Base-by-base conservation (phyloP, 1,139 yeast species). In the Sugiyamaella grinbergsii region DNA sequence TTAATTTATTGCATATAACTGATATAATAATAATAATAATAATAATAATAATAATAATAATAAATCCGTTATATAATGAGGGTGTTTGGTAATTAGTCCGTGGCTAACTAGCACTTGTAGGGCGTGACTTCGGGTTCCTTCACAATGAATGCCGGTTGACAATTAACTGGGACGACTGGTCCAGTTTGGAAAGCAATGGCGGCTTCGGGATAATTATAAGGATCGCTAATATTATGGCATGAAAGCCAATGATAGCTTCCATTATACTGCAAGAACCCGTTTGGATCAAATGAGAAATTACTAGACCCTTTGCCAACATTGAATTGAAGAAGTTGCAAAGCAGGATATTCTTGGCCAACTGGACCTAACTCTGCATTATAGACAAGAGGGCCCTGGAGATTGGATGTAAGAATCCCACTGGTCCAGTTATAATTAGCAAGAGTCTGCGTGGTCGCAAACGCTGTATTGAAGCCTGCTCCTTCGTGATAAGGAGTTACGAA, bases 191-290 rank as follows among this genome's bases (percentile, higher is more conserved):
- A 37, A 7, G 37, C 48, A 38, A 54, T 43, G 11, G 45, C 40
- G 3, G 55, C 45, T 6, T 26, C 37, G 13, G 34, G 45, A 28
- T 54, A 54, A 37, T 52, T 37, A 42, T 54, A 50, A 4, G 54
- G 51, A 38, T 54, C 55, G 16, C 42, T 45, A 28, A 46, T 45
- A 18, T 49, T 31, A 11, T 38, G 11, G 28, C 56, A 53, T 1
- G 53, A 48, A 26, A 24, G 46, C 50, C 50, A 53, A 16, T 37
- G 24, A 20, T 45, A 34, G 22, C 36, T 32, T 15, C 36, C 23
- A 10, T 42, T 29, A 23, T 32, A 42, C 20, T 22, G 31, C 6
- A 42, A 24, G 40, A 26, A 34, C 13, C 29, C 29, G 18, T 36
- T 16, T 18, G 31, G 20, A 7, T 36, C 38, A 16, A 42, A 34